Base-by-base conservation (phyloP, 805 yeast species). In the Spathaspora passalidarum region DNA sequence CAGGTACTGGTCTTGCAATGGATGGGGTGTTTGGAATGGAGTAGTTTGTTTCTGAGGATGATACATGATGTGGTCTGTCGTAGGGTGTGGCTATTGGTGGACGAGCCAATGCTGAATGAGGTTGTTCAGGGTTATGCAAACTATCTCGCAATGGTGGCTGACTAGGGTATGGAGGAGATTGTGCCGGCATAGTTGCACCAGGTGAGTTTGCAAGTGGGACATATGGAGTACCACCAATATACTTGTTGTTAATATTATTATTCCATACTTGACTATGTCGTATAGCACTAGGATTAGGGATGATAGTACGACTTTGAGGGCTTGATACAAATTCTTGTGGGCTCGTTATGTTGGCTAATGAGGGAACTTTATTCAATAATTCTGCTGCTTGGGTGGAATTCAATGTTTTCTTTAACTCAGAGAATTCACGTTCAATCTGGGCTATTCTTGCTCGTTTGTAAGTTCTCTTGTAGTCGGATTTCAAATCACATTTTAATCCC, bases 391-490 rank as follows among this genome's bases (percentile, higher is more conserved):
- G 66, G 4, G 63, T 55, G 1, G 61, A 47, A 9, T 63, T 61
- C 45, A 86, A 63, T 25, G 80, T 74, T 57, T 77, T 75, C 55
- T 86, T 78, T 43, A 88, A 66, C 54, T 84, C 90, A 47, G 79
- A 78, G 50, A 86, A 80, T 61, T 91, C 96, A 53, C 76, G 79
- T 59, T 91, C 98, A 44, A 92, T 77, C 72, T 82, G 86, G n/a
- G 86, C 89, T 38, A 86, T 79, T 48, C 88, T 75, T 13, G 92
- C 95, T 38, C 98, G 73, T 60, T 92, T 94, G 52, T 86, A 87
- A 0, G 97, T 90, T 55, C 99, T 75, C 62, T 91, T 89, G 63
- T 87, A 92, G 55, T 84, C 94, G 13, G 86, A 76, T 56, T 88
- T 82, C 40, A 94, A 65, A 20, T 83, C 78, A 61, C 99, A 92